Evolutionary conservation across 2,329 filamentous ascomycete genomes (phyloP).

Genomic region (Neospermospora avenae): DNA sequence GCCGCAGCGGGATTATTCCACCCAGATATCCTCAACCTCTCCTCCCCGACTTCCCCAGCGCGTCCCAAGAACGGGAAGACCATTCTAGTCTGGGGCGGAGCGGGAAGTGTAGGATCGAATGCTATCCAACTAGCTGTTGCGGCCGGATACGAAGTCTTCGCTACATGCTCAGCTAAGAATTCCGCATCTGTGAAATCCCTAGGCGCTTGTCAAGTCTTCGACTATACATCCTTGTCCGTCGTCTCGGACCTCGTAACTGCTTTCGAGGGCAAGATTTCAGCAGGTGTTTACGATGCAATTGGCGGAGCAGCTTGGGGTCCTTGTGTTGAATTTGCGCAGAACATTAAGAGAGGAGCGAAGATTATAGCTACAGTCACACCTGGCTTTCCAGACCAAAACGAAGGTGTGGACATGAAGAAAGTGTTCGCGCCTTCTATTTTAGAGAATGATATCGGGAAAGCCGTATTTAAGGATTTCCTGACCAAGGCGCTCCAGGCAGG

Average conservation of each 20-base stretch:
- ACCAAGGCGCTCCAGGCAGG: background rate
- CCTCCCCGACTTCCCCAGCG: background rate
- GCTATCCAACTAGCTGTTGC: background rate
- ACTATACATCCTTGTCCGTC: background rate
- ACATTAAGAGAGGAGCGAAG: background rate
- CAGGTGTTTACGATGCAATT: background rate
- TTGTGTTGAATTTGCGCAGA: background rate
- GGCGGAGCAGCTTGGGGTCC: background rate
- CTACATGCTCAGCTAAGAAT: background rate
- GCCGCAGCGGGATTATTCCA: slow-evolving; percentile 36
- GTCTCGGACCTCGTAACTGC: background rate
- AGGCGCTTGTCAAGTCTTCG: background rate
- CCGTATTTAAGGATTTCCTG: background rate
- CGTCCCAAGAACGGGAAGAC: background rate
- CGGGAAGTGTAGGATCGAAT: background rate
- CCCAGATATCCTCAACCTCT: slow-evolving; percentile 14
- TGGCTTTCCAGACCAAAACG: background rate
- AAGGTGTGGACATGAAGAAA: background rate
- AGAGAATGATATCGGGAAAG: background rate
- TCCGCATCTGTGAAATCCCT: background rate
- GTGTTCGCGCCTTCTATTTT: background rate
- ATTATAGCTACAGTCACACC: background rate
- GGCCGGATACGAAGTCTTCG: background rate
- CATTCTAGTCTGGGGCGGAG: slow-evolving; percentile 1
- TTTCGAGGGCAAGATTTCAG: background rate